Conservation (phyloP, 2,329 filamentous ascomycete genomes). For the Hymenoscyphus albidus region DNA sequence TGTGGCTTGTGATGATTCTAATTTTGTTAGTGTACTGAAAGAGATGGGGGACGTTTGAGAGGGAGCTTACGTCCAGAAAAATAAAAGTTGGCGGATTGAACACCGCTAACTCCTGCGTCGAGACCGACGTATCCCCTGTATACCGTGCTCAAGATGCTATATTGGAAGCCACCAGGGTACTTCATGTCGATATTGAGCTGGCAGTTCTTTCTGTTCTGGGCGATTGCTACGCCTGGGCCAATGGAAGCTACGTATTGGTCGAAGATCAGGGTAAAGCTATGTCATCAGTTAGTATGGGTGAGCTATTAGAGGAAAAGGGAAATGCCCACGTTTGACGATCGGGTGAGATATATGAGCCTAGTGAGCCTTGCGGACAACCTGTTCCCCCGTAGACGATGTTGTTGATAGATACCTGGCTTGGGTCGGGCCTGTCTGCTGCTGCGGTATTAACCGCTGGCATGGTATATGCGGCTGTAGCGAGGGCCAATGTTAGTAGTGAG, state of each 20-base stretch:
- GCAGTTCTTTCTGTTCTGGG: conserved; percentile 23
- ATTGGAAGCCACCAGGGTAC: conserved; percentile 25
- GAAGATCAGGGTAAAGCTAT: conserved; percentile 26
- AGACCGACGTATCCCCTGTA: conserved; percentile 22
- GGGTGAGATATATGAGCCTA: conserved; percentile 21
- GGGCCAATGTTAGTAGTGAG: conserved; percentile 14
- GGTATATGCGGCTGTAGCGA: conserved; percentile 20
- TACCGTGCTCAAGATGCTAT: conserved; percentile 19
- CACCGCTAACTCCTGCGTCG: conserved; percentile 20
- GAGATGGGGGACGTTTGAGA: neutral
- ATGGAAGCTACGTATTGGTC: conserved; percentile 24
- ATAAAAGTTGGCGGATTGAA: conserved; percentile 23
- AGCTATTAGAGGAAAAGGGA: neutral
- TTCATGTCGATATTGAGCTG: conserved; percentile 25
- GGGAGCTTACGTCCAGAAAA: conserved; percentile 21
- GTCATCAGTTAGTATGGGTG: neutral
- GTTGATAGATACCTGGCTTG: conserved; percentile 21
- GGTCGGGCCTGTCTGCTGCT: conserved; percentile 10
- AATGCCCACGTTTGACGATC: conserved; percentile 23
- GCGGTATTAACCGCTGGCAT: conserved; percentile 8
- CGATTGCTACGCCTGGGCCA: conserved; percentile 16
- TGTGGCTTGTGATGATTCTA: conserved; percentile 19
- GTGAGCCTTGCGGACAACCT: conserved; percentile 22
- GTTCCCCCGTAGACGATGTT: conserved; percentile 22
- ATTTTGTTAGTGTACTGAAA: neutral